Conservation (phyloP, 2,329 filamentous ascomycete species). For the Pseudogymnoascus pannorum region DNA sequence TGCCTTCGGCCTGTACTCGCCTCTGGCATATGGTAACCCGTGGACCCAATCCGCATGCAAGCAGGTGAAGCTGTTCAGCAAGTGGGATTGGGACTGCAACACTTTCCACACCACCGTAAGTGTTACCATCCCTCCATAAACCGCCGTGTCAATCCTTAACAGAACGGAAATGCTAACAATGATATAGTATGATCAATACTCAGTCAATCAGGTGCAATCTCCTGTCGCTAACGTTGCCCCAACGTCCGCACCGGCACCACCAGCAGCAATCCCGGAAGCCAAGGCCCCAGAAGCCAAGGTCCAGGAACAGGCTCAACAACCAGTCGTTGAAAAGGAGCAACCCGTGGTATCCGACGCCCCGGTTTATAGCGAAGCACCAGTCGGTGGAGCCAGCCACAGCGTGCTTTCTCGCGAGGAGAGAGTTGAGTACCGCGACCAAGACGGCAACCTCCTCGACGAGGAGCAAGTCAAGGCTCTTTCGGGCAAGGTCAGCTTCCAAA, state of each 20-base stretch:
- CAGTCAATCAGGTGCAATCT: neutral
- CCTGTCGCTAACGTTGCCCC: slow-evolving; percentile 12
- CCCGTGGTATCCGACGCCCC: slow-evolving; percentile 26
- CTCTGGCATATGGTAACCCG: slow-evolving; percentile 83
- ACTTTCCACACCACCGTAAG: slow-evolving; percentile 82
- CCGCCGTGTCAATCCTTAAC: neutral
- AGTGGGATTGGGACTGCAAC: slow-evolving; percentile 98
- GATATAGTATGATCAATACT: neutral
- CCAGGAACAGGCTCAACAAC: slow-evolving; percentile 20
- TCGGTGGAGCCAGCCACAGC: slow-evolving; percentile 21
- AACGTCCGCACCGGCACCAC: slow-evolving; percentile 22
- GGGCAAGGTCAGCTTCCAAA: slow-evolving; percentile 93
- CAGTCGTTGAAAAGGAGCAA: slow-evolving; percentile 20
- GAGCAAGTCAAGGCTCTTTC: slow-evolving; percentile 77
- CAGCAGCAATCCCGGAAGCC: slow-evolving; percentile 16
- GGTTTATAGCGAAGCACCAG: slow-evolving; percentile 14
- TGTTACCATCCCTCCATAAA: slow-evolving; percentile 26
- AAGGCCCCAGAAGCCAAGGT: slow-evolving; percentile 12
- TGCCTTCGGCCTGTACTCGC: slow-evolving; percentile 78
- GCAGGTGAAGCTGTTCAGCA: slow-evolving; percentile 75
- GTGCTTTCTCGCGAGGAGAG: slow-evolving; percentile 58
- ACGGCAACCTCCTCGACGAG: slow-evolving; percentile 79
- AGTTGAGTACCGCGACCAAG: slow-evolving; percentile 89
- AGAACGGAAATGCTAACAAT: neutral
- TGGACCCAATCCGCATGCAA: slow-evolving; percentile 90